Base-by-base conservation (phyloP, 495 filamentous ascomycete species). In the Xylaria flabelliformis region DNA sequence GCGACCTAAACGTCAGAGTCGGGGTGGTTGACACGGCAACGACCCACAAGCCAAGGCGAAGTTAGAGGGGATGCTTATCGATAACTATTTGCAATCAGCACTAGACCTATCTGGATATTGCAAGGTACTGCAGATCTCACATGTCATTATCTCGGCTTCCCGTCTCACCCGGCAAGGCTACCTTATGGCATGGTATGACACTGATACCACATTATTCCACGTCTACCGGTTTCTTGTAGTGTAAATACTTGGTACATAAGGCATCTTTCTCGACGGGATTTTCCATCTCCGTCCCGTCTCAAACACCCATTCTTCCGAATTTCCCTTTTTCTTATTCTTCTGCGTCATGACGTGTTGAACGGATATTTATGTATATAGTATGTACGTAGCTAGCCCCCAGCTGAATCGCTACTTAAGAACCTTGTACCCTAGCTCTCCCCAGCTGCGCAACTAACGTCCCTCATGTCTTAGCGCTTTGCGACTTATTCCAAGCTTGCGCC, bases 11-110 rank as follows among this genome's bases (percentile, higher is more conserved):
- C 17, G 46, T 44, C 41, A 50, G 32, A 17, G 50, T 71, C 61
- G 67, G 15, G 34, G 34, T 65, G 29, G 77, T 79, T 79, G 66
- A 76, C 75, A 76, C 29, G 41, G 77, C 75, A 79, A 79, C 77
- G 42, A 34, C 41, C 24, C 10, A n/a, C 3, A 13, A 12, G 39
- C 39, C 13, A 42, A 42, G 39, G 39, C 8, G 39, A 41, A 42
- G 39, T 42, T 53, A 21, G 50, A 24, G 10, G 50, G n/a, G 21
- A 13, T 9, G 50, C 50, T 53, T 24, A 53, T 53, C 21, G 50
- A 53, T 53, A 26, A 26, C 50, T 5, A 13, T 2, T 2, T 42
- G 39, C 39, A 42, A 13, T 10, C 34, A 29, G 26, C 26, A 29
- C 26, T 29, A 29, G 26, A 29, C 36, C 36, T 39, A 39, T 8